phyloP scores from a whole-genome alignment of 1,284 basidiomycete species.

The Ganoderma sinense region DNA sequence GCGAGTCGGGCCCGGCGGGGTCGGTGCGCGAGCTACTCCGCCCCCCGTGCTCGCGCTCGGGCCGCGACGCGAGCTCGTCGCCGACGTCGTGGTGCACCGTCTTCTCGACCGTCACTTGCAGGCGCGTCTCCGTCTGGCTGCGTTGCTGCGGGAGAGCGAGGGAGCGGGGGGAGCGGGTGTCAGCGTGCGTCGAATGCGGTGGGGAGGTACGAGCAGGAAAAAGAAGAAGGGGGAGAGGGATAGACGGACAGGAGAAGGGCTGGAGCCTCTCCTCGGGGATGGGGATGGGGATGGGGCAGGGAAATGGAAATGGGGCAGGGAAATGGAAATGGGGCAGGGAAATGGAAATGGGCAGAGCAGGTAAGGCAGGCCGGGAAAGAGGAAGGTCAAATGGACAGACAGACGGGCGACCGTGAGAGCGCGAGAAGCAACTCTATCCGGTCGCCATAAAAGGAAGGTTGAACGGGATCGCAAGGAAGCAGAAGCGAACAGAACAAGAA shows the following conservation, averaged over 20 bases:
- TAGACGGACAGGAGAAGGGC: too few species aligned
- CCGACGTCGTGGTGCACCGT: constrained; percentile 35
- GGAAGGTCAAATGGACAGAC: not conserved
- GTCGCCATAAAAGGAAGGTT: not conserved
- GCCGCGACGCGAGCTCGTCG: constrained; percentile 17
- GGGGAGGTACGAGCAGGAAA: not conserved
- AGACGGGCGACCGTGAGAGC: not conserved
- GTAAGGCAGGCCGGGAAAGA: too few species aligned
- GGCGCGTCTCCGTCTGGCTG: constrained; percentile 1
- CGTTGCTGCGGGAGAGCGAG: constrained; percentile 18
- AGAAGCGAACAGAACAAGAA: not conserved
- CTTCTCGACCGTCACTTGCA: constrained; percentile 44
- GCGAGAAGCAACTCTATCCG: not conserved
- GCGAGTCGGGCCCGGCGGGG: not conserved
- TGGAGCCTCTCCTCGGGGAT: too few species aligned
- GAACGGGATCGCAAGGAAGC: not conserved
- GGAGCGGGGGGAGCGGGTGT: not conserved
- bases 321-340: too few species aligned
- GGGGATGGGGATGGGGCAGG: too few species aligned
- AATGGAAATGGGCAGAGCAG: not conserved
- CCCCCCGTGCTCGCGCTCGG: not conserved
- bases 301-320: too few species aligned
- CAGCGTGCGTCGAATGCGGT: not conserved
- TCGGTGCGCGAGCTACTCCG: not conserved
- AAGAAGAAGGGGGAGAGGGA: too few species aligned